These are phyloP conservation scores for Clarkia xantiana DNA, from an alignment of 345 rosid species.

Conservation along the genomic window DNA sequence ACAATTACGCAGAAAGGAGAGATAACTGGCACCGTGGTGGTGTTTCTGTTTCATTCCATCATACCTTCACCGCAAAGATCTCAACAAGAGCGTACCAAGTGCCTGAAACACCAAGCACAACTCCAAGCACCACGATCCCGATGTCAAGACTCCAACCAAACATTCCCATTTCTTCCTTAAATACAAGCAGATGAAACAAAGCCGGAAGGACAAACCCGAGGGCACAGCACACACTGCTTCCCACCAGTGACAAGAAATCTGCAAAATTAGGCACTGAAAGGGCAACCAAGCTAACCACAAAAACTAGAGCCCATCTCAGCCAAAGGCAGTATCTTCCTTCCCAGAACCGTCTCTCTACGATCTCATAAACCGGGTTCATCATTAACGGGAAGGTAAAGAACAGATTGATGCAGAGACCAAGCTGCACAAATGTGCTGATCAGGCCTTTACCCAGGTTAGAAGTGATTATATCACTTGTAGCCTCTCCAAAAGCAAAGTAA, in stretches of 20 bases:
- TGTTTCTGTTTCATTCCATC: too few species aligned
- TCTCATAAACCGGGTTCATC: constrained; percentile 91
- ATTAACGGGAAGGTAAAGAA: constrained; percentile 86
- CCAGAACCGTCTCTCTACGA: constrained; percentile 56
- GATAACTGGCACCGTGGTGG: too few species aligned
- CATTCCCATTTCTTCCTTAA: constrained; percentile 69
- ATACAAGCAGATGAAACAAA: constrained; percentile 63
- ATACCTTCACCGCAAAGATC: constrained; percentile 27
- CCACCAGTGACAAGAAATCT: constrained; percentile 77
- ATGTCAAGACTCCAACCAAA: constrained; percentile 36
- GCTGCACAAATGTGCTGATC: constrained; percentile 43
- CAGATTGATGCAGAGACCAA: constrained; percentile 68
- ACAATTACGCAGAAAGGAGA: too few species aligned
- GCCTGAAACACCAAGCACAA: constrained; percentile 52
- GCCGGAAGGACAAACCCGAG: constrained; percentile 74
- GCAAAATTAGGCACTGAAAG: constrained; percentile 71
- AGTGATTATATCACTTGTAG: constrained; percentile 66
- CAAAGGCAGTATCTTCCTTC: constrained; percentile 55
- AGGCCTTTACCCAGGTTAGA: constrained; percentile 51
- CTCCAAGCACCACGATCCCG: constrained; percentile 39
- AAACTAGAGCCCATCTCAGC: constrained; percentile 66
- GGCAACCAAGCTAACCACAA: constrained; percentile 48
- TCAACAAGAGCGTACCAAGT: constrained; percentile 61
- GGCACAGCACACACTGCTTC: constrained; percentile 75
- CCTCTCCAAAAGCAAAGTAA: constrained; percentile 64